phyloP scores from a whole-genome alignment of 129 eudicot genomes.

The Chrysanthemum lavandulifolium region DNA sequence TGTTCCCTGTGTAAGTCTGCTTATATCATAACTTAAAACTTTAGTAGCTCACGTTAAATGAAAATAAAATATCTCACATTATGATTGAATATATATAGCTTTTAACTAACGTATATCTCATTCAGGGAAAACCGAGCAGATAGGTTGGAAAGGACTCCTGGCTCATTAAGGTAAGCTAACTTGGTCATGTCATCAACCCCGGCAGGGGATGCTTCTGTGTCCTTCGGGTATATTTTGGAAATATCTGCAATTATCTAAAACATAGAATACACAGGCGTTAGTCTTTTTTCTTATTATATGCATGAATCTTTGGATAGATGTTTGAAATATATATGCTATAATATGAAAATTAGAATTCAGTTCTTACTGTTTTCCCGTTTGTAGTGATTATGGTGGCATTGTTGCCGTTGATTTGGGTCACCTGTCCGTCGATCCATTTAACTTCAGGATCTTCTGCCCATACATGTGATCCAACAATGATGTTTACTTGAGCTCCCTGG shows the following conservation, averaged over 20 bases:
- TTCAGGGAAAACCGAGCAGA: constrained; percentile 73
- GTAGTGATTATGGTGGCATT: constrained; percentile 70
- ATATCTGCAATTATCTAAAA: constrained; percentile 73
- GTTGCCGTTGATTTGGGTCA: constrained; percentile 62
- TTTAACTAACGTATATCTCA: constrained; percentile 69
- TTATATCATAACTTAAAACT: constrained; percentile 16
- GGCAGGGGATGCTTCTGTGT: constrained; percentile 85
- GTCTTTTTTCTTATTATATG: too few relatives aligned
- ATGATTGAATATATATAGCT: background rate
- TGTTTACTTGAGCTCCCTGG: constrained; percentile 91
- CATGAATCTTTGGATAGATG: too few relatives aligned
- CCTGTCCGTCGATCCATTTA: constrained; percentile 98
- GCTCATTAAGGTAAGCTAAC: constrained; percentile 93
- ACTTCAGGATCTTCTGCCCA: constrained; percentile 91
- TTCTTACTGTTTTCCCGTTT: constrained; percentile 75
- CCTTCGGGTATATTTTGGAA: constrained; percentile 80
- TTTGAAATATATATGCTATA: too few relatives aligned
- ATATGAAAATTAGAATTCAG: too few relatives aligned
- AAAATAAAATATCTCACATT: too few relatives aligned
- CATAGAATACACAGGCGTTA: background rate
- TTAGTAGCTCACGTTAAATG: constrained; percentile 15
- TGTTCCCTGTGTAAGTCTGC: constrained; percentile 95
- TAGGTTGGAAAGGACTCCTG: constrained; percentile 85
- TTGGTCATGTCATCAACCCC: constrained; percentile 98
- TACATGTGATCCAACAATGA: constrained; percentile 93